phyloP scores from a whole-genome alignment of 169 alveolate species.

The Cryptosporidium ubiquitum region DNA sequence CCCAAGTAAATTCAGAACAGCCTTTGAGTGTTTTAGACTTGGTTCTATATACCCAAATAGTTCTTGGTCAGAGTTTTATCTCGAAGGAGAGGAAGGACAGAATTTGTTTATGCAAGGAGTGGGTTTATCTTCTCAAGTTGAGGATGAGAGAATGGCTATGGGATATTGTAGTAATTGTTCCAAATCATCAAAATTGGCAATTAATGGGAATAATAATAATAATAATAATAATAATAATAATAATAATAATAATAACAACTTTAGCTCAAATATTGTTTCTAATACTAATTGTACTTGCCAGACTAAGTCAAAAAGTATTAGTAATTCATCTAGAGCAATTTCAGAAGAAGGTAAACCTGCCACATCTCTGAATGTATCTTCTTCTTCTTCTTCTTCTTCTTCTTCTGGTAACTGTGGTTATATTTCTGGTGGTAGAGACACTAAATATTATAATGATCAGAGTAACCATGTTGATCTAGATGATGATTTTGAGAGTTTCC shows the following conservation, averaged over 20 bases:
- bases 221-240: too few relatives aligned
- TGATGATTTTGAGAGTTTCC: constrained; percentile 49
- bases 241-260: too few relatives aligned
- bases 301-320: too few relatives aligned
- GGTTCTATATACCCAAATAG: constrained; percentile 64
- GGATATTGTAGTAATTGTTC: neutral
- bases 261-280: neutral
- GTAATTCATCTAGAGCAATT: neutral
- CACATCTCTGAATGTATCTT: too few relatives aligned
- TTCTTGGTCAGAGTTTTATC: constrained; percentile 60
- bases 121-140: neutral
- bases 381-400: too few relatives aligned
- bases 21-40: constrained; percentile 63
- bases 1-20: constrained; percentile 54
- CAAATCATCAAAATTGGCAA: neutral
- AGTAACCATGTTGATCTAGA: neutral
- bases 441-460: neutral
- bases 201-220: too few relatives aligned
- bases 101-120: neutral
- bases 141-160: neutral
- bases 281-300: neutral
- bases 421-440: neutral
- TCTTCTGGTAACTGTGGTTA: neutral
- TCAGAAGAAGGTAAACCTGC: neutral
- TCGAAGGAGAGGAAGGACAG: neutral